Conservation (phyloP, 2,329 filamentous ascomycete species). For the Alternaria conjuncta region DNA sequence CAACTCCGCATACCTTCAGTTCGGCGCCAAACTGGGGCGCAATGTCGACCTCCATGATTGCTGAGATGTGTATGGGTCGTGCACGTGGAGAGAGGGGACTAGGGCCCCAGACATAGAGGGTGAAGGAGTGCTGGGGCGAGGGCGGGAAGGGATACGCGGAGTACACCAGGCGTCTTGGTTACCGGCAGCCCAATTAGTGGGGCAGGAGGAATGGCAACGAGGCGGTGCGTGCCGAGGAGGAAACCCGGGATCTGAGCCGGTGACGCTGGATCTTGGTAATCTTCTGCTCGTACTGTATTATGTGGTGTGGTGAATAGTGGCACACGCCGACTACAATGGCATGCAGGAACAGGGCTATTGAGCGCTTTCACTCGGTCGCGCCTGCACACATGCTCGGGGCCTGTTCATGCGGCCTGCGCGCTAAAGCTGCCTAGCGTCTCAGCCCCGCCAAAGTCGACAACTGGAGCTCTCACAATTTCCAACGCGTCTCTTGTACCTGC, state of each 20-base stretch:
- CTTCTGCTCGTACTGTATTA: background rate
- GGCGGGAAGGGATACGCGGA: slow-evolving; percentile 31
- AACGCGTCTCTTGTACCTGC: slow-evolving; percentile 1
- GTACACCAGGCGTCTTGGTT: slow-evolving; percentile 19
- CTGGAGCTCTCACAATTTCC: slow-evolving; percentile 30
- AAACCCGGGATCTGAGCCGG: slow-evolving; percentile 28
- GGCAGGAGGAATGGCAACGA: slow-evolving; percentile 33
- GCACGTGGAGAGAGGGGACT: slow-evolving; percentile 25
- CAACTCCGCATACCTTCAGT: slow-evolving; percentile 73
- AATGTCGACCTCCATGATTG: slow-evolving; percentile 78
- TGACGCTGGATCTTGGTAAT: slow-evolving; percentile 2
- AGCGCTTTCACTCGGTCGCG: slow-evolving; percentile 18
- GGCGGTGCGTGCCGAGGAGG: slow-evolving; percentile 35
- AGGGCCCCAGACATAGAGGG: slow-evolving; percentile 36
- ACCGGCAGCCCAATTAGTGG: slow-evolving; percentile 36
- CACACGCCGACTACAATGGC: background rate
- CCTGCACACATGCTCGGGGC: slow-evolving; percentile 1
- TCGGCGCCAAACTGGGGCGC: slow-evolving; percentile 90
- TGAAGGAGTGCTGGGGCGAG: slow-evolving; percentile 21
- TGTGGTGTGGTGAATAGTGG: background rate
- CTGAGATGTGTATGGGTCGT: slow-evolving; percentile 17
- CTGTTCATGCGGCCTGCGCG: slow-evolving; percentile 30
- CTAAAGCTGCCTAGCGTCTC: slow-evolving; percentile 33
- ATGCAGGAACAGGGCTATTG: slow-evolving; percentile 4
- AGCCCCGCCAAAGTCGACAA: slow-evolving; percentile 29